These are phyloP conservation scores for Linnemannia schmuckeri DNA, from an alignment of 192 early-diverging fungal genomes.

Conservation along the genomic window DNA sequence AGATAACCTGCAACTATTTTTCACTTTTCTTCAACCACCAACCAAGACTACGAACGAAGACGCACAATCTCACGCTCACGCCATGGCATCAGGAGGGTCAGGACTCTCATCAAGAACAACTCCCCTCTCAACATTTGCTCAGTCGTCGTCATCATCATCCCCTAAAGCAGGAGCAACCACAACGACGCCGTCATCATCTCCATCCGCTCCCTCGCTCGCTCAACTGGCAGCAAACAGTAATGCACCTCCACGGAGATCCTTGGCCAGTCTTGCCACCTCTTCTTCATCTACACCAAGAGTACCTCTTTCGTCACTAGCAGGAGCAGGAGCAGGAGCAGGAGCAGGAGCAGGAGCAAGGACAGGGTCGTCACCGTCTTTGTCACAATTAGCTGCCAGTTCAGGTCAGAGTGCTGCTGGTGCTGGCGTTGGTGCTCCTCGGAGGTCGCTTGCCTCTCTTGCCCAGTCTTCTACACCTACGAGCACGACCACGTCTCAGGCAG, in stretches of 20 bases:
- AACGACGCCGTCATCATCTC: neutral
- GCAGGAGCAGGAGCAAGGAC: neutral
- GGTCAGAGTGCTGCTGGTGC: neutral
- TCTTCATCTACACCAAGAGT: neutral
- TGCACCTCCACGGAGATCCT: conserved; percentile 3
- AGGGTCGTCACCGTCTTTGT: conserved; percentile 10
- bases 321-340: neutral
- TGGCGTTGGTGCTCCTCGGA: neutral
- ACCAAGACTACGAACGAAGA: neutral
- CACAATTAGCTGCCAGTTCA: neutral
- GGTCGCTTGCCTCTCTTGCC: neutral
- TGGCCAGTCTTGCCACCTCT: conserved; percentile 11
- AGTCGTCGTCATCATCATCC: neutral
- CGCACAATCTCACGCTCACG: neutral
- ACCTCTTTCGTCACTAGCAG: neutral
- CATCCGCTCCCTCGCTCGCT: conserved; percentile 18
- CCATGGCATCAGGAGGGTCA: neutral
- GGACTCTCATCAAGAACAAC: neutral
- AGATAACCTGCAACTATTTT: no score
- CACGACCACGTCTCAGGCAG: neutral
- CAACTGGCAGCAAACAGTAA: conserved; percentile 5
- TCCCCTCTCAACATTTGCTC: neutral
- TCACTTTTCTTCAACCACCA: neutral
- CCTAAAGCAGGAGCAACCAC: neutral
- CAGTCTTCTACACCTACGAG: neutral